Conservation (phyloP, 2,329 filamentous ascomycete genomes). For the Blastomyces parvus region DNA sequence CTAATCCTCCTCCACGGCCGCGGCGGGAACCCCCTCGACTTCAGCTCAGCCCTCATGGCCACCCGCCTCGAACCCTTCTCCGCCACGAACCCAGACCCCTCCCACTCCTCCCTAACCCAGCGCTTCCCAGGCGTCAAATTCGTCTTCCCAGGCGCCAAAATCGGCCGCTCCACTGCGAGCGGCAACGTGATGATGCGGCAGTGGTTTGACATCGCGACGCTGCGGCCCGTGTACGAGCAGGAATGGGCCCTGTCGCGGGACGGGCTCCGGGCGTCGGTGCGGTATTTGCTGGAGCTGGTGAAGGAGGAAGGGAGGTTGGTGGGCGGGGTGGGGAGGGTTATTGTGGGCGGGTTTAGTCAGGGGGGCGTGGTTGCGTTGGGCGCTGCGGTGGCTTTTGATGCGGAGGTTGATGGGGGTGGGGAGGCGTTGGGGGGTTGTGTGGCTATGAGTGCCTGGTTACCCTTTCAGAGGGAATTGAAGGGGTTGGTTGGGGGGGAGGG, state of each 20-base stretch:
- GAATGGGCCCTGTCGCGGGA: slow-evolving; percentile 17
- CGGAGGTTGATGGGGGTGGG: slow-evolving; percentile 6
- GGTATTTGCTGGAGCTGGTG: slow-evolving; percentile 17
- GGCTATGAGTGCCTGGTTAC: slow-evolving; percentile 38
- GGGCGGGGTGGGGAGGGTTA: background rate
- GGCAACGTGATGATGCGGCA: slow-evolving; percentile 23
- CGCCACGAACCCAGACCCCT: background rate
- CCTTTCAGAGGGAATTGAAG: slow-evolving; percentile 31
- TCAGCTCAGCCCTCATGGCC: slow-evolving; percentile 28
- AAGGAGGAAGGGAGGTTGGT: slow-evolving; percentile 14
- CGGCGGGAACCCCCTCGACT: slow-evolving; percentile 27
- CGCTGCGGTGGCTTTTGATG: slow-evolving; percentile 16
- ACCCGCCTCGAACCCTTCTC: slow-evolving; percentile 2
- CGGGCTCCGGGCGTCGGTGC: slow-evolving; percentile 19
- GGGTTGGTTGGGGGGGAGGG: slow-evolving; percentile 14
- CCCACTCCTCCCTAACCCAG: slow-evolving; percentile 22
- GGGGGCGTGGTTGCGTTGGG: slow-evolving; percentile 17
- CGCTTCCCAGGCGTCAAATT: slow-evolving; percentile 29
- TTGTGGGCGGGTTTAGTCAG: slow-evolving; percentile 21
- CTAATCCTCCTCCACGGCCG: slow-evolving; percentile 37
- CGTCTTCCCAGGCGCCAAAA: slow-evolving; percentile 28
- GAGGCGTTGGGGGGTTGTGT: slow-evolving; percentile 30
- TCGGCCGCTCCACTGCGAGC: slow-evolving; percentile 19
- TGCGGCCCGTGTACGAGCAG: slow-evolving; percentile 17
- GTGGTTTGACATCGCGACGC: slow-evolving; percentile 32